Percentiles rank a stretch among this genome's conserved stretches.
Conservation (phyloP, 306 rosid species). For the Albizia julibrissin region DNA sequence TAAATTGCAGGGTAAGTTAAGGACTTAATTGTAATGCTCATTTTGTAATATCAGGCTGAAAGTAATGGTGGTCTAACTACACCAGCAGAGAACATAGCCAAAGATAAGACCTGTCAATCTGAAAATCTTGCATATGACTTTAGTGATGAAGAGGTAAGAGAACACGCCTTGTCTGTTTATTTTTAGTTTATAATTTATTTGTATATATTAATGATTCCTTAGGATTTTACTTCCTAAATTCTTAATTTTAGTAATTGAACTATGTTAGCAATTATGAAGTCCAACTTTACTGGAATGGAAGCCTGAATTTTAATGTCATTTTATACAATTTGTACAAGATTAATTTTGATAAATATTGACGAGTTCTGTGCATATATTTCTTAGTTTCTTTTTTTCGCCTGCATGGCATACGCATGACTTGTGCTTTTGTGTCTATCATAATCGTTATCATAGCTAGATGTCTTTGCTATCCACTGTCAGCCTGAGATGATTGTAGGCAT, state of each 20-base stretch:
- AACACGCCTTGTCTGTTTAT: background rate
- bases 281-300: background rate
- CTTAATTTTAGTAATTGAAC: background rate
- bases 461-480: background rate
- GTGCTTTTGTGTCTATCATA: background rate
- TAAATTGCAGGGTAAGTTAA: constrained; percentile 45
- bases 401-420: background rate
- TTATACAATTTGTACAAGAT: background rate
- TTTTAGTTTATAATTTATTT: background rate
- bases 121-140: constrained; percentile 57
- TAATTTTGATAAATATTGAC: constrained; percentile 3
- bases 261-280: background rate
- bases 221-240: background rate
- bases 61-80: constrained; percentile 48
- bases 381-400: background rate
- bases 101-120: constrained; percentile 42
- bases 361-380: background rate
- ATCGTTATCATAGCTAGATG: background rate
- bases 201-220: background rate
- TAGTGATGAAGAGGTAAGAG: constrained; percentile 75
- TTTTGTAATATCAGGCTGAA: constrained; percentile 57
- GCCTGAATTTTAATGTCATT: background rate
- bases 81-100: constrained; percentile 42
- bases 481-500: background rate
- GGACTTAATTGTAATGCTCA: constrained; percentile 52